Evolutionary conservation across 1,139 yeast species (phyloP).

Genomic region (Saccharomyces hybrid): DNA sequence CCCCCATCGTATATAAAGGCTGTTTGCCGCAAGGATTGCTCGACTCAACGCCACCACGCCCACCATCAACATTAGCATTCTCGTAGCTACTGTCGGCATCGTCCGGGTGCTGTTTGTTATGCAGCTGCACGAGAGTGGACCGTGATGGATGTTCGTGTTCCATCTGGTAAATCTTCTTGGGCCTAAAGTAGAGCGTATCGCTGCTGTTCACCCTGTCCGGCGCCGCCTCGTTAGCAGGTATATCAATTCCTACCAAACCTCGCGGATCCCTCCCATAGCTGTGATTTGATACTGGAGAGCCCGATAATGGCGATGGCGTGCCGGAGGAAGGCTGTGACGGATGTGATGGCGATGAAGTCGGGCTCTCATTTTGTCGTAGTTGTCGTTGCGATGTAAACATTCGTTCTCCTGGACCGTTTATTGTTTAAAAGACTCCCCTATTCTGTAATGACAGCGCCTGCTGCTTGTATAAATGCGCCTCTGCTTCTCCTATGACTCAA

Average conservation of each 20-base stretch:
- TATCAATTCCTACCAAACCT: neutral
- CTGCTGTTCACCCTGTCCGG: neutral
- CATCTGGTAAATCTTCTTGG: slow-evolving; percentile 14
- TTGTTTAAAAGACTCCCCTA: neutral
- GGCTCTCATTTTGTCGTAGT: neutral
- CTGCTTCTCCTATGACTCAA: neutral
- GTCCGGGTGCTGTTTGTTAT: neutral
- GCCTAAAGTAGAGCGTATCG: slow-evolving; percentile 18
- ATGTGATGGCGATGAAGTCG: slow-evolving; percentile 2
- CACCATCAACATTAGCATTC: slow-evolving; percentile 41
- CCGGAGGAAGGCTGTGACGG: slow-evolving; percentile 2
- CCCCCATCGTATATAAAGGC: neutral
- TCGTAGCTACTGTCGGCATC: neutral
- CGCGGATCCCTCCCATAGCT: slow-evolving; percentile 1
- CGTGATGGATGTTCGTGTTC: slow-evolving; percentile 15
- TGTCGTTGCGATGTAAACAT: neutral
- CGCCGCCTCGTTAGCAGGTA: slow-evolving; percentile 1
- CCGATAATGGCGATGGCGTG: neutral
- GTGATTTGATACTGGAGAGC: neutral
- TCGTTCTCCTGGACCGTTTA: neutral
- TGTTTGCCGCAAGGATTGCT: neutral
- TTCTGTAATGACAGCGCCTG: neutral
- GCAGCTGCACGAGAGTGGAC: slow-evolving; percentile 32
- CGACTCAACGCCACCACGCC: neutral
- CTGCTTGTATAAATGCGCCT: neutral